phyloP scores from a whole-genome alignment of 2,329 filamentous ascomycete species.

The Macrophomina phaseolina region DNA sequence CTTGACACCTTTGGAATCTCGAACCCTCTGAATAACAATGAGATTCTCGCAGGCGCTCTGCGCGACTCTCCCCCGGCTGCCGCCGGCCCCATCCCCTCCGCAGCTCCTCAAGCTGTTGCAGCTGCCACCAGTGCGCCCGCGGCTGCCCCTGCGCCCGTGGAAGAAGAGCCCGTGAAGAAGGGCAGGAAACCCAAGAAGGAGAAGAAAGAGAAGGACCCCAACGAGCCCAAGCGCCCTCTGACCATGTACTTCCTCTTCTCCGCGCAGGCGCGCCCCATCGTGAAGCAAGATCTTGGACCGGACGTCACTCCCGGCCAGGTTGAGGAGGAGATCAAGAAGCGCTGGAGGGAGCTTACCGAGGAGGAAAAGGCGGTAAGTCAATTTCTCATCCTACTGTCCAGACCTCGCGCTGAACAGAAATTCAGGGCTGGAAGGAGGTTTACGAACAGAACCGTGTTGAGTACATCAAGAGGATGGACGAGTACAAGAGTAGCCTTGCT shows the following conservation, averaged over 20 bases:
- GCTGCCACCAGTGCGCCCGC: slow-evolving; percentile 29
- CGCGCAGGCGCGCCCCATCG: slow-evolving; percentile 82
- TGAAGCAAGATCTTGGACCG: slow-evolving; percentile 67
- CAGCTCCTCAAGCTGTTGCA: slow-evolving; percentile 34
- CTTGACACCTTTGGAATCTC: slow-evolving; percentile 37
- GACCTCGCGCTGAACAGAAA: neutral
- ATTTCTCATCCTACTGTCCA: no score
- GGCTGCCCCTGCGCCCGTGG: slow-evolving; percentile 29
- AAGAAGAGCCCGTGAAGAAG: slow-evolving; percentile 34
- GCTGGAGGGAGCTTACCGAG: slow-evolving; percentile 80
- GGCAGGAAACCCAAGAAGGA: slow-evolving; percentile 79
- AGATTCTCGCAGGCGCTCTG: slow-evolving; percentile 43
- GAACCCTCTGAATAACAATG: slow-evolving; percentile 44
- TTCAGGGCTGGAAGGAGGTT: slow-evolving; percentile 20
- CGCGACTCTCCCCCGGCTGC: slow-evolving; percentile 40
- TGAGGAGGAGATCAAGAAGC: slow-evolving; percentile 80
- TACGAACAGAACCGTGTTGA: slow-evolving; percentile 19
- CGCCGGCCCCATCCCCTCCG: slow-evolving; percentile 33
- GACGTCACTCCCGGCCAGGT: slow-evolving; percentile 65
- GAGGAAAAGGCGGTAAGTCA: slow-evolving; percentile 70
- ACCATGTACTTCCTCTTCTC: slow-evolving; percentile 97
- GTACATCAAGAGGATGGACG: slow-evolving; percentile 20
- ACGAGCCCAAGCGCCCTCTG: slow-evolving; percentile 90
- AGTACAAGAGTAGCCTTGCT: slow-evolving; percentile 11
- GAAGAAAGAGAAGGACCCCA: slow-evolving; percentile 77